A percentile compares a stretch with the other conserved stretches of the same genome.
phyloP scores from a whole-genome alignment of 1,284 basidiomycete genomes.

The Somion occarium region DNA sequence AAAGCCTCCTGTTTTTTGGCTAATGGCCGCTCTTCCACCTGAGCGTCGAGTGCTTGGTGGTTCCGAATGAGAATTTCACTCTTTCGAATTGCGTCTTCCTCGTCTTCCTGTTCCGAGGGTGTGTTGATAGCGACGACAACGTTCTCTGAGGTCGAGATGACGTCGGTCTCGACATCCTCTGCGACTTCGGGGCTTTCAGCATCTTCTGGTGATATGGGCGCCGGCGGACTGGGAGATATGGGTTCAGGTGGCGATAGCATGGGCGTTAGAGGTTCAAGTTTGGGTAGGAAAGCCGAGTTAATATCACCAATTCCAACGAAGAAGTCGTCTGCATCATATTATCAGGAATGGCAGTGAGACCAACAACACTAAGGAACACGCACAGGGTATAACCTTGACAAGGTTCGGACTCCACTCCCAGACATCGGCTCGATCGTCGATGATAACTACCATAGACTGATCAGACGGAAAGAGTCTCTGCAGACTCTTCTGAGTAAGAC shows the following conservation, averaged over 20 bases:
- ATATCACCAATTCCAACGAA: slow-evolving; percentile 99
- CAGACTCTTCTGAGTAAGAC: slow-evolving; percentile 87
- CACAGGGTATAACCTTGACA: slow-evolving; percentile 94
- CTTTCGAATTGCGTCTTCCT: slow-evolving; percentile 41
- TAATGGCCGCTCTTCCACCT: slow-evolving; percentile 82
- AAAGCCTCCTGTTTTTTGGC: slow-evolving; percentile 86
- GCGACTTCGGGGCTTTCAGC: slow-evolving; percentile 1
- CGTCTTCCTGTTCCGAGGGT: slow-evolving; percentile 24
- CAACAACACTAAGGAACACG: too few relatives aligned
- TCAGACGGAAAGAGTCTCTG: slow-evolving; percentile 92
- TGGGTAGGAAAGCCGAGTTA: slow-evolving; percentile 90
- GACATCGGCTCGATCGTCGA: slow-evolving; percentile 96
- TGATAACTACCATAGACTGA: slow-evolving; percentile 98
- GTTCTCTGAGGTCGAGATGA: slow-evolving; percentile 8
- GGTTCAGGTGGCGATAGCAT: slow-evolving; percentile 25
- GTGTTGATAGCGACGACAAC: slow-evolving; percentile 9
- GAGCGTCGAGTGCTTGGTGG: slow-evolving; percentile 72
- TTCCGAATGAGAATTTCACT: slow-evolving; percentile 59
- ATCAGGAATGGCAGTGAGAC: too few relatives aligned
- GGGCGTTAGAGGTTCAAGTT: slow-evolving; percentile 51
- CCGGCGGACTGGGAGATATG: slow-evolving; percentile 12
- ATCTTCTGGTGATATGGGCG: slow-evolving; percentile 6
- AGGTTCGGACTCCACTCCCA: slow-evolving; percentile 97
- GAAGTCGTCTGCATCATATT: slow-evolving; percentile 77
- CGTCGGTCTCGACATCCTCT: too few relatives aligned